Evolutionary conservation across 1,284 basidiomycete genomes (phyloP), one percentile per base, ranked within the genome.

Genomic region (Vanrija pseudolonga): DNA sequence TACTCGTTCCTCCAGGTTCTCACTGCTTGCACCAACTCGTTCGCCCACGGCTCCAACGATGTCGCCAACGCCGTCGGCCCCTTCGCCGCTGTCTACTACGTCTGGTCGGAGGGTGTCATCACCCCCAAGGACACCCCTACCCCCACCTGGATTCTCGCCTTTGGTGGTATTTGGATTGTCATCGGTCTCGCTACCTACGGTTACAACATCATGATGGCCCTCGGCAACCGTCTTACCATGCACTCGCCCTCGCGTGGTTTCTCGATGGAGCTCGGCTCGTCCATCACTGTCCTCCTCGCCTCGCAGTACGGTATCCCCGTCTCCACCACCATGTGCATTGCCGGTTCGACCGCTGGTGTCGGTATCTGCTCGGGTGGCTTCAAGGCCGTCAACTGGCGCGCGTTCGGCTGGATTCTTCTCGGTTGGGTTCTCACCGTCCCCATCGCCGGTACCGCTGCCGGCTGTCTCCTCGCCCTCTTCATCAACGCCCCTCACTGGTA

Each of bases 1-100:
- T 81, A 72, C 73, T 78, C 78, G 19, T 81, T 80, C 71, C 69
- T 81, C 44, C 79, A 81, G 58, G 78, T 80, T 51, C 55, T 81
- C 51, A 80, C 80, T 15, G 79, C 79, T n/a, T 80, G 78, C 61
- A 79, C 76, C 53, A 77, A 77, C 48, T 79, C 77, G 15, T 81
- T 80, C 59, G 79, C 78, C 17, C 78, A 80, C 65, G 78, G 77
- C 37, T 65, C 73, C 57, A 78, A 78, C 68, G 76, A 77, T 49
- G 55, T 68, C 18, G 62, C 70, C 60, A 76, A 76, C 60, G 73
- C 74, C 24, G 64, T 76, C 57, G 74, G 74, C 18, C 72, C 74
- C 32, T 72, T 72, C 50, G 60, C 71, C 20, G 71, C 69, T 38
- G 72, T 78, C 55, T 77, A 77, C 71, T 65, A 69, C 57, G 68